Conservation (phyloP, 23 red algal species). For the Chondrus crispus region DNA sequence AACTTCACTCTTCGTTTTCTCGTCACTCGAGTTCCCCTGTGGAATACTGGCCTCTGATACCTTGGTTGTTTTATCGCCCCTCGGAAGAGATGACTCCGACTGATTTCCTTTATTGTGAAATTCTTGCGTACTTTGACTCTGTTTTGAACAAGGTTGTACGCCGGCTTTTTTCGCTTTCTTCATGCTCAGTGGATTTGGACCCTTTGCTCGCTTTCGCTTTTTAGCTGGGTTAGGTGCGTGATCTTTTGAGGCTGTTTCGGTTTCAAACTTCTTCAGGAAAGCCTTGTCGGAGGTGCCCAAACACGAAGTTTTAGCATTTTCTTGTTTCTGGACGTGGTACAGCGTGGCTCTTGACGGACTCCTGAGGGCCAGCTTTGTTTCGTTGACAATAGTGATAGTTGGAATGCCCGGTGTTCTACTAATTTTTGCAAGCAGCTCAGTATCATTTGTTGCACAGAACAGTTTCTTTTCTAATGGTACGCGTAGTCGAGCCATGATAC, state of each 20-base stretch:
- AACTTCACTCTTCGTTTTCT: too few relatives aligned
- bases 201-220: conserved; percentile 39
- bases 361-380: conserved; percentile 42
- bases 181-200: conserved; percentile 58
- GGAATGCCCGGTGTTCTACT: conserved; percentile 46
- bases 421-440: conserved; percentile 22
- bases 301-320: conserved; percentile 5
- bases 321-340: background rate
- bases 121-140: too few relatives aligned
- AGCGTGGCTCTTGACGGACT: conserved; percentile 26
- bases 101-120: too few relatives aligned
- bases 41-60: too few relatives aligned
- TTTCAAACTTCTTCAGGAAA: conserved; percentile 13
- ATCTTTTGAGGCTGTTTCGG: background rate
- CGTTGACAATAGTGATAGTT: conserved; percentile 43
- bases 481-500: background rate
- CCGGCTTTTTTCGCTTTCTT: conserved; percentile 42
- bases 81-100: too few relatives aligned
- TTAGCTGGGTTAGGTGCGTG: background rate
- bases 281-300: conserved; percentile 1
- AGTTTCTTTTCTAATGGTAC: background rate
- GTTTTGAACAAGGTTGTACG: too few relatives aligned
- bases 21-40: too few relatives aligned
- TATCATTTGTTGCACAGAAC: conserved; percentile 28
- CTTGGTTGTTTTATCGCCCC: too few relatives aligned